Evolutionary conservation across 768 basidiomycete genomes (phyloP).

Genomic region (Kwoniella dejecticola): DNA sequence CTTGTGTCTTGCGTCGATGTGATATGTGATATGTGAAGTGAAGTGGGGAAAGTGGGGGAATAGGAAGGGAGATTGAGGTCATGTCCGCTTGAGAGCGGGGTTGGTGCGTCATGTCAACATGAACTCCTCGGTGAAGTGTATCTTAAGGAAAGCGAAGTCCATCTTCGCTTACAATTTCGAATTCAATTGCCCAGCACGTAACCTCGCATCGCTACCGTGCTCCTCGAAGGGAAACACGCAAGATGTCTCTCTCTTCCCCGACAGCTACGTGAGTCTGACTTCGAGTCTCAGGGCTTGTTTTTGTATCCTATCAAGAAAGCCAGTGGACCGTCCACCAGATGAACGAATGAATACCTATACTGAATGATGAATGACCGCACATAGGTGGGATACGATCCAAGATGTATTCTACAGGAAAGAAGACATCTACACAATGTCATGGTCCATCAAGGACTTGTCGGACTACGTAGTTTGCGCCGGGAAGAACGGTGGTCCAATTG

Average conservation of each 20-base stretch:
- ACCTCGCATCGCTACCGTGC: no score
- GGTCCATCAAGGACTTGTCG: conserved; percentile 72
- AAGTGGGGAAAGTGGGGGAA: conserved; percentile 3
- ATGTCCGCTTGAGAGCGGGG: conserved; percentile 1
- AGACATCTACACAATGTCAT: conserved; percentile 78
- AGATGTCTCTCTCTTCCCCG: conserved; percentile 6
- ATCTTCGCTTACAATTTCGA: no score
- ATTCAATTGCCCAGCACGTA: no score
- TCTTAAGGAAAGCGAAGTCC: no score
- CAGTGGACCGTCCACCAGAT: no score
- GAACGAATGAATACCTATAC: neutral
- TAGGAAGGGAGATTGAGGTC: neutral
- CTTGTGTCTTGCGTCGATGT: neutral
- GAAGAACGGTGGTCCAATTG: conserved; percentile 88
- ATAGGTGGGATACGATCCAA: conserved; percentile 80
- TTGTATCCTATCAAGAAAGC: neutral
- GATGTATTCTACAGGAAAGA: conserved; percentile 80
- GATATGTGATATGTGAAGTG: neutral
- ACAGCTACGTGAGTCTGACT: conserved; percentile 10
- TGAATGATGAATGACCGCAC: neutral
- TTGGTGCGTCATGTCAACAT: conserved; percentile 5
- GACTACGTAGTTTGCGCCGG: conserved; percentile 82
- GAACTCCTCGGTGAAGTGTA: no score
- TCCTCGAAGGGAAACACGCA: no score
- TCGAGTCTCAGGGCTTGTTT: neutral